Conservation (phyloP, 1,284 basidiomycete genomes). For the Ganoderma lingzhi region DNA sequence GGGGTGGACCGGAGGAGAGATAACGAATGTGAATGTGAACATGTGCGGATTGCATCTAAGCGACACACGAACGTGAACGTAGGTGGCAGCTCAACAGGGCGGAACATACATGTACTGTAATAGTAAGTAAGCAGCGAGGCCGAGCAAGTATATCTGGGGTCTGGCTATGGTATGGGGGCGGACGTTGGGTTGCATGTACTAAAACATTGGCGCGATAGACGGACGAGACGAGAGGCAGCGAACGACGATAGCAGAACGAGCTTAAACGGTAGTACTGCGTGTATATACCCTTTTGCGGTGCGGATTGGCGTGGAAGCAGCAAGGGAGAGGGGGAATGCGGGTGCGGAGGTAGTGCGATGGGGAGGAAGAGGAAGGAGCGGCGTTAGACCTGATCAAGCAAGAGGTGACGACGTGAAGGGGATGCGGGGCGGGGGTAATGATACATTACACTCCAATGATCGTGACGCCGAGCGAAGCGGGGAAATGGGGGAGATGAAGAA, state of each 20-base stretch:
- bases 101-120: background rate
- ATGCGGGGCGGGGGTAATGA: conserved; percentile 22
- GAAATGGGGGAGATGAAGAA: conserved; percentile 12
- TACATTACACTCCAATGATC: conserved; percentile 33
- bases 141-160: conserved; percentile 10
- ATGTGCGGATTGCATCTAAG: background rate
- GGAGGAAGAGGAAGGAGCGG: background rate
- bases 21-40: background rate
- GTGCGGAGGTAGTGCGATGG: conserved; percentile 8
- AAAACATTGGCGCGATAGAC: background rate
- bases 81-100: too few relatives aligned
- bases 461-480: conserved; percentile 25
- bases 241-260: conserved; percentile 22
- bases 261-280: conserved; percentile 22
- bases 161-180: conserved; percentile 2
- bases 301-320: conserved; percentile 7
- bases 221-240: conserved; percentile 13
- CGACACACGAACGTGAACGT: background rate
- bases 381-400: conserved; percentile 2
- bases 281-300: conserved; percentile 28
- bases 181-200: background rate
- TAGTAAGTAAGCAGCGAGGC: conserved; percentile 1
- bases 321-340: background rate
- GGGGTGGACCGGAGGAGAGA: background rate
- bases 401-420: conserved; percentile 13